Percentiles rank a stretch among this genome's conserved stretches.
Evolutionary conservation across 2,329 filamentous ascomycete species (phyloP).

Genomic region (Fonsecaea monophora): DNA sequence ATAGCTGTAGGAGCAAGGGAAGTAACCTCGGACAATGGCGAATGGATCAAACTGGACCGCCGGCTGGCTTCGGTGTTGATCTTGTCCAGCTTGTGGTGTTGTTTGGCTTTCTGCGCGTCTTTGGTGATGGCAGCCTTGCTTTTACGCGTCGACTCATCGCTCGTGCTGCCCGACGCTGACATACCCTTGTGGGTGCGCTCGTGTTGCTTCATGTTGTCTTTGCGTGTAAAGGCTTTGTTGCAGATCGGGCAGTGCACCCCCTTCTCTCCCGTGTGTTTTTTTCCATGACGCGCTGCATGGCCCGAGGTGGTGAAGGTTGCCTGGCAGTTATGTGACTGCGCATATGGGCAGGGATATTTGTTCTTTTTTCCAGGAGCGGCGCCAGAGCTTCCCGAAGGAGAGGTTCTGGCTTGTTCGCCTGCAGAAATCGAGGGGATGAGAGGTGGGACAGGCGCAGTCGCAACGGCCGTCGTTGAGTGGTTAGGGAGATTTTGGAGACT

Average conservation of each 20-base stretch:
- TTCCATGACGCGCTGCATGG: conserved; percentile 70
- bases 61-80: conserved; percentile 28
- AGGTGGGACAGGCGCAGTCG: conserved; percentile 17
- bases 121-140: conserved; percentile 41
- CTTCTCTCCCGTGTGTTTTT: conserved; percentile 73
- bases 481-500: conserved; percentile 26
- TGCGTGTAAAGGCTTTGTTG: conserved; percentile 71
- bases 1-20: conserved; percentile 36
- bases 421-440: conserved; percentile 18
- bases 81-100: conserved; percentile 28
- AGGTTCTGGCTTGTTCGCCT: conserved; percentile 23
- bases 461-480: conserved; percentile 19
- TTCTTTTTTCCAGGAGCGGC: conserved; percentile 57
- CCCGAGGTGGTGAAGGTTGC: conserved; percentile 72
- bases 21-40: conserved; percentile 38
- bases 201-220: conserved; percentile 75
- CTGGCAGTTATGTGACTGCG: conserved; percentile 63
- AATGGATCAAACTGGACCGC: conserved; percentile 36
- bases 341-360: conserved; percentile 70
- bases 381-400: conserved; percentile 25
- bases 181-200: conserved; percentile 63
- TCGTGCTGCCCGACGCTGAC: conserved; percentile 24
- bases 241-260: conserved; percentile 71
- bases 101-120: conserved; percentile 38
- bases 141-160: conserved; percentile 33